Conservation (phyloP, 768 basidiomycete genomes). For the Daedaleopsis nitida region DNA sequence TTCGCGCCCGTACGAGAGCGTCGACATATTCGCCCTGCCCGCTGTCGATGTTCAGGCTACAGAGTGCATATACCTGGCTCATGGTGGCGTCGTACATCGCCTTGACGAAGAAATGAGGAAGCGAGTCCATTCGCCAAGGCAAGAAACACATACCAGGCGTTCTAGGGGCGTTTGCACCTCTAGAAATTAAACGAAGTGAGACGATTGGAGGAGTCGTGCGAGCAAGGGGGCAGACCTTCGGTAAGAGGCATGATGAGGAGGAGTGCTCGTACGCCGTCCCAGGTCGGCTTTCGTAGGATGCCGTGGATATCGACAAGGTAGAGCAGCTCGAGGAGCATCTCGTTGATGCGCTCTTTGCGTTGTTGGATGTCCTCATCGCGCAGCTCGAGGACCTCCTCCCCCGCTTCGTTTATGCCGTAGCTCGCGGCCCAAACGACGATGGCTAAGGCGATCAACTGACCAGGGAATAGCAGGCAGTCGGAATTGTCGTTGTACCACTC, state of each 20-base stretch:
- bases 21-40: constrained; percentile 60
- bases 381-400: constrained; percentile 49
- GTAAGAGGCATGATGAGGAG: constrained; percentile 82
- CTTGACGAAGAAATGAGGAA: constrained; percentile 30
- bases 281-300: constrained; percentile 76
- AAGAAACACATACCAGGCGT: constrained; percentile 37
- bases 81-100: constrained; percentile 81
- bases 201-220: neutral
- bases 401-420: constrained; percentile 84
- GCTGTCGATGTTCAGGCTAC: constrained; percentile 56
- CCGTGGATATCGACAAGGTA: constrained; percentile 79
- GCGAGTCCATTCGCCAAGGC: neutral
- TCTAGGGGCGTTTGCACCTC: constrained; percentile 49
- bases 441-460: constrained; percentile 74
- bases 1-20: constrained; percentile 62
- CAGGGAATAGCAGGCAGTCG: constrained; percentile 67
- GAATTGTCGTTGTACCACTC: constrained; percentile 62
- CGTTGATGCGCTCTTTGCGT: constrained; percentile 58
- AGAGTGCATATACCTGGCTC: constrained; percentile 80
- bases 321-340: constrained; percentile 77
- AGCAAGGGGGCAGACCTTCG: constrained; percentile 57
- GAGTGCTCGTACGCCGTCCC: constrained; percentile 84
- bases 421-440: constrained; percentile 89
- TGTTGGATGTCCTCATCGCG: constrained; percentile 38
- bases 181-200: constrained; percentile 18